Evolutionary conservation across 305 asterid species (phyloP), one percentile per base, ranked within the genome.

Genomic region (Euphrasia arctica): DNA sequence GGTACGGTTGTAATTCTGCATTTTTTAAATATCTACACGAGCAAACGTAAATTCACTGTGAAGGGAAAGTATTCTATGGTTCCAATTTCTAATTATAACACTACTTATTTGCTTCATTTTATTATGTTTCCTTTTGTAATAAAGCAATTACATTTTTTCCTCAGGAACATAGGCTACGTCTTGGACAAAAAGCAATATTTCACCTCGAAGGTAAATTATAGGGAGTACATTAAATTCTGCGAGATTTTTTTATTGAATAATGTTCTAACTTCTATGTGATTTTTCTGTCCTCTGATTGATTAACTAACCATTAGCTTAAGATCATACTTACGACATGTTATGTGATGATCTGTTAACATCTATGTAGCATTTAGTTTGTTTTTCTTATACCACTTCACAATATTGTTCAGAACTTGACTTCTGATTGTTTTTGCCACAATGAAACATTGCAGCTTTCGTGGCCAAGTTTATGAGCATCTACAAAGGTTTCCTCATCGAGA

Each of bases 381-480:
- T 18, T 27, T 0, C 8, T 28, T 9, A 12, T 39, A 59, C 50
- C 58, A 65, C 12, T 51, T 54, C 3, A 7, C 57, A 51, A 0
- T 60, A 31, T 49, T 52, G 22, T 13, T 58, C 58, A 8, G 7
- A 6, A 27, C 9, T 54, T 8, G 27, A 9, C 31, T 54, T 51
- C 28, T 51, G 55, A n/a, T 14, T 51, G 54, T 18, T 51, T 51
- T 15, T 51, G 29, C 10, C 34, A 8, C 2, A 2, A 63, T 76
- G 50, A 51, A 51, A 72, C 70, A n/a, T 73, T 76, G 89, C 98
- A 89, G 98, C 97, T 51, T 92, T 92, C 68, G 96, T 92, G 64
- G 97, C 98, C 70, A 92, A 92, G 82, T 89, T 92, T 79, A 92
- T 92, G 98, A 92, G 98, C 89, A 75, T 89, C 77, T 92, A 89